A percentile compares a stretch with the other conserved stretches of the same genome.
Conservation (phyloP, 352 stramenopile species). For the Pythium dissimile region DNA sequence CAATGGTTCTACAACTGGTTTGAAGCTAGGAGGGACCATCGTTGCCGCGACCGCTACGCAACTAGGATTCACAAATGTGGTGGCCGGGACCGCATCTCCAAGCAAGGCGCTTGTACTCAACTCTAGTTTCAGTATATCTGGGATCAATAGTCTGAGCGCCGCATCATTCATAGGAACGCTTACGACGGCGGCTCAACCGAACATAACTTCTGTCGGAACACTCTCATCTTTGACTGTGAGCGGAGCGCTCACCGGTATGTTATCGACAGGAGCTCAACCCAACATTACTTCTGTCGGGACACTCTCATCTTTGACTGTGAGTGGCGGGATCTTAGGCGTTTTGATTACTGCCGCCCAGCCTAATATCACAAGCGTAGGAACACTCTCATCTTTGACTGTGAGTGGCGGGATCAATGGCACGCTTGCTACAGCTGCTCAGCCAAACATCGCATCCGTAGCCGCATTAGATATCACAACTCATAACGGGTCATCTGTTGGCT, state of each 20-base stretch:
- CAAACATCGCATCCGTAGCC: too few species aligned
- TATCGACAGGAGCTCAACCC: not conserved
- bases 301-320: not conserved
- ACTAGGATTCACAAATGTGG: not conserved
- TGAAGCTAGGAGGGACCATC: not conserved
- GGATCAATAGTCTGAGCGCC: not conserved
- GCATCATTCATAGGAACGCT: not conserved
- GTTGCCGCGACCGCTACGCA: not conserved
- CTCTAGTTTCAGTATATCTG: not conserved
- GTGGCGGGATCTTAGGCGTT: too few species aligned
- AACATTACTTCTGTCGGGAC: not conserved
- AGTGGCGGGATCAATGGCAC: too few species aligned
- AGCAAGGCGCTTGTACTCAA: not conserved
- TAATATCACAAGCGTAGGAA: too few species aligned
- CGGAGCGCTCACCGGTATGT: not conserved
- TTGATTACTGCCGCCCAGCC: not conserved
- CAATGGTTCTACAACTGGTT: not conserved
- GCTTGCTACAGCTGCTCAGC: too few species aligned
- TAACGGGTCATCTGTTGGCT: not conserved
- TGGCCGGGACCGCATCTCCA: not conserved
- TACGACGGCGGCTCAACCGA: not conserved
- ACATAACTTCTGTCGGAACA: too few species aligned
- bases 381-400: too few species aligned
- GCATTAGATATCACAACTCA: too few species aligned
- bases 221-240: too few species aligned